A percentile compares a stretch with the other conserved stretches of the same genome.
Evolutionary conservation across 1,284 basidiomycete species (phyloP).

Genomic region (Fomes fomentarius): DNA sequence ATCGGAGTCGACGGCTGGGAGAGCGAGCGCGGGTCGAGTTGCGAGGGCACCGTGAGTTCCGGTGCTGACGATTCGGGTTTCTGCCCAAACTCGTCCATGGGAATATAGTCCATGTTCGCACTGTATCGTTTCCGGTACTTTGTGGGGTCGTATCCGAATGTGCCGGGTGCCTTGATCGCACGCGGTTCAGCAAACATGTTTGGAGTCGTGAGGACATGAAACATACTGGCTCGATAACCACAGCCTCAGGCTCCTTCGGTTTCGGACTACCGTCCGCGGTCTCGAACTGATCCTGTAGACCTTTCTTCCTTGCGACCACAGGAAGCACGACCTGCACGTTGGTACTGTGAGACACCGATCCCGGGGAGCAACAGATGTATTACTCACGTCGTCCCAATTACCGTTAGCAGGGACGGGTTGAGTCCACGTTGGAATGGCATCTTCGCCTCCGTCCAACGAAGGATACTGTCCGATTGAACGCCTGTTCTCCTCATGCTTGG

Average conservation of each 20-base stretch:
- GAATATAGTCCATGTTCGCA: conserved; percentile 45
- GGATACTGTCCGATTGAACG: conserved; percentile 68
- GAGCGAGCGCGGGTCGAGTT: conserved; percentile 1
- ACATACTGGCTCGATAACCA: conserved; percentile 45
- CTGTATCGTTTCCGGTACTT: conserved; percentile 57
- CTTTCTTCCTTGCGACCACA: conserved; percentile 83
- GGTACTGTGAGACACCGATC: conserved; percentile 2
- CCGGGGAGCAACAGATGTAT: neutral
- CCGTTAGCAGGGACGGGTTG: conserved; percentile 64
- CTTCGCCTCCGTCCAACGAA: conserved; percentile 50
- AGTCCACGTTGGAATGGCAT: conserved; percentile 80
- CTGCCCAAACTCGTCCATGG: conserved; percentile 69
- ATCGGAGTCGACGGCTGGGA: conserved; percentile 11
- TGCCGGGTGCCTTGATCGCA: conserved; percentile 73
- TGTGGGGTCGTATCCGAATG: conserved; percentile 72
- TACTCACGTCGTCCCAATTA: conserved; percentile 78
- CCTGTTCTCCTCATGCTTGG: conserved; percentile 36
- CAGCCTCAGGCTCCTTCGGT: conserved; percentile 40
- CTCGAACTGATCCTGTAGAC: conserved; percentile 69
- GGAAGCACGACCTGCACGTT: conserved; percentile 58
- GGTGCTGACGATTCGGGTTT: conserved; percentile 27
- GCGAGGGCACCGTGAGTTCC: conserved; percentile 18
- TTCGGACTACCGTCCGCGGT: conserved; percentile 64
- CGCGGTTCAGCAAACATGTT: conserved; percentile 4
- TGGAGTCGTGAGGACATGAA: neutral